Evolutionary conservation across 2,329 filamentous ascomycete species (phyloP).

Genomic region (Diaporthe amygdali): DNA sequence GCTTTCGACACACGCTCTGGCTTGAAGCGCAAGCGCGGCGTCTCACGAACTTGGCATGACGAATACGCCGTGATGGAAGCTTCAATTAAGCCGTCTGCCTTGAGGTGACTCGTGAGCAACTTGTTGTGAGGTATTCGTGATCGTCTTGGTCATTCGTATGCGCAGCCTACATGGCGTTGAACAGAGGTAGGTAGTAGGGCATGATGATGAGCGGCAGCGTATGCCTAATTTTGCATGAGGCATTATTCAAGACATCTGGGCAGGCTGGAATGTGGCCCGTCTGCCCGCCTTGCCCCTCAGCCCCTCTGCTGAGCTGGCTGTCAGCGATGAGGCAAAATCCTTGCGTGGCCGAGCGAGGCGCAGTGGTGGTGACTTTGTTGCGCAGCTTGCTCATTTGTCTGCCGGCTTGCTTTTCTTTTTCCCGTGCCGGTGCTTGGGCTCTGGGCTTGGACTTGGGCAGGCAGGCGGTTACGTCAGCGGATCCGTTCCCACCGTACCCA

Average conservation of each 20-base stretch:
- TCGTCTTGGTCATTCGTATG: neutral
- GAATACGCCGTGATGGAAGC: neutral
- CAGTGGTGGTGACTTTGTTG: neutral
- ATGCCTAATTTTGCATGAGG: neutral
- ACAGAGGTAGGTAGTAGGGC: neutral
- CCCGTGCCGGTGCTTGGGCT: neutral
- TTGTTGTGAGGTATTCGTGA: neutral
- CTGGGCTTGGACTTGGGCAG: neutral
- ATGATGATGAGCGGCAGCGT: neutral
- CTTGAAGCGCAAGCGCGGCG: too few species aligned
- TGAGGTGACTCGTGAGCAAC: too few species aligned
- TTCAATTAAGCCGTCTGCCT: neutral
- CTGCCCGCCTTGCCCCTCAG: too few species aligned
- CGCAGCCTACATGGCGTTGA: neutral
- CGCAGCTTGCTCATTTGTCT: neutral
- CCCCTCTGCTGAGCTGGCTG: neutral
- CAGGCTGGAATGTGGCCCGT: neutral
- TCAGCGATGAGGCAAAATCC: constrained; percentile 6
- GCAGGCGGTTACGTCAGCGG: constrained; percentile 10
- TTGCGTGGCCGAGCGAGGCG: constrained; percentile 11
- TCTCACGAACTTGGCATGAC: too few species aligned
- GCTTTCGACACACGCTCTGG: neutral
- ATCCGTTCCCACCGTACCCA: neutral
- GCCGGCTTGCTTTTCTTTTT: too few species aligned
- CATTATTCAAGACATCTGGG: neutral